Evolutionary conservation across 2,329 filamentous ascomycete genomes (phyloP), one percentile per base, ranked within the genome.

Genomic region (Pestalotiopsis sp.): DNA sequence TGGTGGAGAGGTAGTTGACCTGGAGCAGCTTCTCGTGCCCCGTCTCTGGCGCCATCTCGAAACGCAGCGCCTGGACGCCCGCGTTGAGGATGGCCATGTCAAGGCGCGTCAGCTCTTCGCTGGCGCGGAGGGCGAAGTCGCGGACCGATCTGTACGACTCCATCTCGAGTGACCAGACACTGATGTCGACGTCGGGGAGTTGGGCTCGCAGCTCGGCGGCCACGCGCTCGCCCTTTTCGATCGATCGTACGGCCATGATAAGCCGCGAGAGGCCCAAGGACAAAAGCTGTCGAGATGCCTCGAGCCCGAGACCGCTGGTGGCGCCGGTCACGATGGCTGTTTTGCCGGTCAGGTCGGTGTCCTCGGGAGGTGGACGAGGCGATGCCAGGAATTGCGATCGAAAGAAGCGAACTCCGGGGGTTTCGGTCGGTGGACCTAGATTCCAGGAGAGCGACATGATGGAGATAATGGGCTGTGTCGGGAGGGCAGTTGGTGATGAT

Each of bases 1-100:
- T 71, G 0, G 79, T 81, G 0, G 80, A 80, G 3, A 82, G 71
- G 66, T 80, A 80, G 70, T 82, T 81, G 70, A 82, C 79, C 68
- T 85, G 83, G 23, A 85, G 68, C 14, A 74, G 77, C 17, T 77
- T 74, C 69, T 85, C 81, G 67, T 83, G 80, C 3, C 82, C 77
- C 0, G 77, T 82, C 7, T 68, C 68, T 27, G 76, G 66, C 23
- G 73, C 68, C 6, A 64, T 66, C 13, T 69, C 71, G 70, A 76
- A 77, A 4, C 68, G 36, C 1, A 59, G 39, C 4, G 70, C 72
- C 23, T 38, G 65, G 3, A 83, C 31, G 0, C 80, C 84, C 2
- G 83, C 84, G 70, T 86, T 86, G 3, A 85, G 75, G 49, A 87
- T 77, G 12, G 75, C 80, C 14, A 84, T 79, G 70, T 87, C 82